A percentile compares a stretch with the other conserved stretches of the same genome.
These are phyloP conservation scores for Blumeriella jaapii DNA, from an alignment of 2,329 filamentous ascomycete genomes.

Conservation along the genomic window DNA sequence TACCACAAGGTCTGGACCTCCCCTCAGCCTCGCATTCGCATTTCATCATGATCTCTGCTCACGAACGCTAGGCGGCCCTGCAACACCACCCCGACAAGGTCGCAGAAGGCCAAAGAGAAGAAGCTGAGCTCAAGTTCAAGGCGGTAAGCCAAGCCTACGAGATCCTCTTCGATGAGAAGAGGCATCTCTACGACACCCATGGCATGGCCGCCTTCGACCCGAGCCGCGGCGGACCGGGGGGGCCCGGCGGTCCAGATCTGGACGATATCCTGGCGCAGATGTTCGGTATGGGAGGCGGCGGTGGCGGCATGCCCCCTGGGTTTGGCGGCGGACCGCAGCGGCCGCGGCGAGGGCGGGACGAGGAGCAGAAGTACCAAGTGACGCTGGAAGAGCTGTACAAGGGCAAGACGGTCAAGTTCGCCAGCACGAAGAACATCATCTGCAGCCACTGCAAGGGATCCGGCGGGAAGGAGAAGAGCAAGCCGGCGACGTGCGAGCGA, in stretches of 20 bases:
- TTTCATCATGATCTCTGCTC: slow-evolving; percentile 14
- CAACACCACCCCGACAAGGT: slow-evolving; percentile 94
- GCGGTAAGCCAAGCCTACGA: slow-evolving; percentile 89
- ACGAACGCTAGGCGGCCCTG: slow-evolving; percentile 56
- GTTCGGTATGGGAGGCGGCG: slow-evolving; percentile 59
- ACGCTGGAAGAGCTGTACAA: slow-evolving; percentile 93
- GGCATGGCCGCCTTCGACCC: slow-evolving; percentile 94
- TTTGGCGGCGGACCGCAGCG: slow-evolving; percentile 38
- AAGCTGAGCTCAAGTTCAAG: slow-evolving; percentile 89
- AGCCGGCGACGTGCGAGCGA: slow-evolving; percentile 67
- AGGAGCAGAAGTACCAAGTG: slow-evolving; percentile 86
- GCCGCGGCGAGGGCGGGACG: slow-evolving; percentile 64
- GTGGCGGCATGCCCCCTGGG: slow-evolving; percentile 30
- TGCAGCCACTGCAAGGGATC: slow-evolving; percentile 79
- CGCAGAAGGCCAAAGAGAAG: slow-evolving; percentile 68
- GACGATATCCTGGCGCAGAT: slow-evolving; percentile 91
- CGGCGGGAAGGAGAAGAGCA: slow-evolving; percentile 86
- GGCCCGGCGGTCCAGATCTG: slow-evolving; percentile 61
- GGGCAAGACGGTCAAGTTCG: slow-evolving; percentile 95
- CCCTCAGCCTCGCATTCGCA: slow-evolving; percentile 8
- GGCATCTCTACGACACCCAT: slow-evolving; percentile 81
- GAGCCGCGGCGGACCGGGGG: slow-evolving; percentile 49
- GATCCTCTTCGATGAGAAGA: slow-evolving; percentile 92
- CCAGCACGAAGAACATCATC: slow-evolving; percentile 86
- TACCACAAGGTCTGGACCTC: slow-evolving; percentile 67